Evolutionary conservation across 1,284 basidiomycete genomes (phyloP).

Genomic region (Ceratobasidium papillatum): DNA sequence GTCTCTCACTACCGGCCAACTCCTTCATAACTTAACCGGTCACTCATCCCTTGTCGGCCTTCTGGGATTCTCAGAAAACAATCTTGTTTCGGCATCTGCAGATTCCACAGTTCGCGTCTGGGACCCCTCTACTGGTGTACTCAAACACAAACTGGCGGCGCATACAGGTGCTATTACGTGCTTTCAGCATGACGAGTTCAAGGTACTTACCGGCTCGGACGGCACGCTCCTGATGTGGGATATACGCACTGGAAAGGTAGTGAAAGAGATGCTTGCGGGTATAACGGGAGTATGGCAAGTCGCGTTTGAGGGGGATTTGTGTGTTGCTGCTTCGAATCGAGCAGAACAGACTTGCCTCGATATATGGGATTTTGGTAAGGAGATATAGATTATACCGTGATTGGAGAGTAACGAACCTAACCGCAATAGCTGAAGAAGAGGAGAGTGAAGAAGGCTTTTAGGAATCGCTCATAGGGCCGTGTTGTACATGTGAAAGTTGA

Average conservation of each 20-base stretch:
- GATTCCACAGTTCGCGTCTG: constrained; percentile 94
- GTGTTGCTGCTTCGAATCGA: constrained; percentile 90
- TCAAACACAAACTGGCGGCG: constrained; percentile 81
- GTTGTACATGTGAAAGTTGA: too few relatives aligned
- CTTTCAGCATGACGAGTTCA: constrained; percentile 96
- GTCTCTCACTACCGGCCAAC: constrained; percentile 78
- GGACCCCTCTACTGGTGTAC: constrained; percentile 84
- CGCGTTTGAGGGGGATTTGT: constrained; percentile 88
- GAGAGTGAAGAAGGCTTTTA: constrained; percentile 60
- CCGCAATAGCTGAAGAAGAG: constrained; percentile 69
- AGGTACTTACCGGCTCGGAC: constrained; percentile 91
- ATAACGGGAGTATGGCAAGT: constrained; percentile 96
- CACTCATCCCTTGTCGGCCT: constrained; percentile 90
- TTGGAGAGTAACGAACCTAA: neutral
- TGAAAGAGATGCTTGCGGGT: constrained; percentile 83
- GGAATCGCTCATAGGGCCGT: too few relatives aligned
- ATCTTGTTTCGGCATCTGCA: constrained; percentile 91
- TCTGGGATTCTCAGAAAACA: constrained; percentile 82
- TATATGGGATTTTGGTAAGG: constrained; percentile 80
- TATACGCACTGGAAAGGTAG: constrained; percentile 80
- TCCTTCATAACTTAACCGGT: constrained; percentile 79
- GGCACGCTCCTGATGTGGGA: constrained; percentile 98
- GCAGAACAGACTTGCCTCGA: constrained; percentile 79
- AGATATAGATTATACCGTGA: constrained; percentile 50
- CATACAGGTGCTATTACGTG: constrained; percentile 96